Conservation (phyloP, 78 protist species). For the Dictyostelium firmibasis region DNA sequence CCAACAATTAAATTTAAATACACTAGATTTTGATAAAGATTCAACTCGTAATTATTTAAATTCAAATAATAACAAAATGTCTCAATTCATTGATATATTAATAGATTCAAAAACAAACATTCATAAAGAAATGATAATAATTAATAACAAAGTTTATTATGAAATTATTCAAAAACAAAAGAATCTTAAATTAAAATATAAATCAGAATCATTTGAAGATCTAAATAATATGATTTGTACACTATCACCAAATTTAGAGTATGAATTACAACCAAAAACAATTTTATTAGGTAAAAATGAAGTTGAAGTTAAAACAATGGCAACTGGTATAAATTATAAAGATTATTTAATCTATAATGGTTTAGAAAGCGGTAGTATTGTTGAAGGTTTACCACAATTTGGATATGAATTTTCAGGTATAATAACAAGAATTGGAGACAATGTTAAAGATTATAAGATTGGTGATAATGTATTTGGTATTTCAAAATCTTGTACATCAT, state of each 20-base stretch:
- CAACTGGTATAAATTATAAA: slow-evolving; percentile 39
- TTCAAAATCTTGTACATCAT: background rate
- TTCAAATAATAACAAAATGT: background rate
- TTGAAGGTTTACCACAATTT: background rate
- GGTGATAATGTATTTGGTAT: slow-evolving; percentile 3
- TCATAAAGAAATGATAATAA: background rate
- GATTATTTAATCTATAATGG: slow-evolving; percentile 51
- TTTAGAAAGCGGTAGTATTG: background rate
- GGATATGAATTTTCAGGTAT: slow-evolving; percentile 1
- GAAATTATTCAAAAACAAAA: background rate
- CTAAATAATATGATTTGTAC: background rate
- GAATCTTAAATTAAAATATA: background rate
- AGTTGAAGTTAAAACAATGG: slow-evolving; percentile 33
- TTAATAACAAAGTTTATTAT: background rate
- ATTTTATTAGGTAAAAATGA: background rate
- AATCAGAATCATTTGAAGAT: background rate
- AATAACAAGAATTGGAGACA: background rate
- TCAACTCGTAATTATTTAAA: background rate
- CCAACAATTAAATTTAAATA: background rate
- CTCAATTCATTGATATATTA: background rate
- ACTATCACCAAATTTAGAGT: background rate
- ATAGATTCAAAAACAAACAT: background rate
- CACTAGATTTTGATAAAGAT: background rate
- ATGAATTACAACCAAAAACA: background rate
- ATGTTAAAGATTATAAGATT: slow-evolving; percentile 4